phyloP scores from a whole-genome alignment of 2,329 filamentous ascomycete species.

The Fusarium algeriense region DNA sequence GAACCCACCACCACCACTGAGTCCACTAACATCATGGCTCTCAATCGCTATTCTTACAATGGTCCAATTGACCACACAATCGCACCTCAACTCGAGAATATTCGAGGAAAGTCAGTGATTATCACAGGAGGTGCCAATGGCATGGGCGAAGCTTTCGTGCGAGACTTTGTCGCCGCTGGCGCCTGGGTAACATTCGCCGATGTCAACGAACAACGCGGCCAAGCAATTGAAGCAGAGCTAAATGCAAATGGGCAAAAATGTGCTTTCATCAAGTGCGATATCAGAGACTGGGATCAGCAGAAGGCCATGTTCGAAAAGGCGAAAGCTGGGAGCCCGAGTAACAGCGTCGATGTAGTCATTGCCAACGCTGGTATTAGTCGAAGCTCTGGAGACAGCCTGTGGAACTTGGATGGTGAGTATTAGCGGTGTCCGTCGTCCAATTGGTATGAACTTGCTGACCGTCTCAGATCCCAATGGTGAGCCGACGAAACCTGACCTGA shows the following conservation, averaged over 20 bases:
- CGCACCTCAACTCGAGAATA: slow-evolving; percentile 3
- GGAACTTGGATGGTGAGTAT: slow-evolving; percentile 52
- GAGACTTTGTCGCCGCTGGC: slow-evolving; percentile 52
- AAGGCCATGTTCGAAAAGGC: slow-evolving; percentile 57
- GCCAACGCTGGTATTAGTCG: slow-evolving; percentile 61
- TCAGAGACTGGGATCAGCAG: slow-evolving; percentile 59
- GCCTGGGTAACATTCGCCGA: slow-evolving; percentile 59
- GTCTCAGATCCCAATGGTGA: slow-evolving; percentile 27
- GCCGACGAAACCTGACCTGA: slow-evolving; percentile 55
- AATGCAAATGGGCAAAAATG: slow-evolving; percentile 39
- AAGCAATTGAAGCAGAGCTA: slow-evolving; percentile 50
- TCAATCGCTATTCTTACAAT: slow-evolving; percentile 36
- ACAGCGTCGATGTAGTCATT: slow-evolving; percentile 60
- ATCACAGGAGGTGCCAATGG: slow-evolving; percentile 62
- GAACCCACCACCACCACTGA: background rate
- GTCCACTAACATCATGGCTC: slow-evolving; percentile 8
- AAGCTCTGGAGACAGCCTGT: slow-evolving; percentile 53
- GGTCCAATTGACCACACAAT: slow-evolving; percentile 38
- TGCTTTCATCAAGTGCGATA: slow-evolving; percentile 57
- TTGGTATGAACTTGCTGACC: background rate
- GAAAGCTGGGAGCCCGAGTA: slow-evolving; percentile 51
- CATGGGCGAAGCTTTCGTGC: slow-evolving; percentile 54
- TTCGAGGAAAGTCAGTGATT: slow-evolving; percentile 60
- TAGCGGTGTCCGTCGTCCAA: background rate
- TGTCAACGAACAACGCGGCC: slow-evolving; percentile 51